Conservation (phyloP, 2,329 filamentous ascomycete species). For the Aspergillus proliferans region DNA sequence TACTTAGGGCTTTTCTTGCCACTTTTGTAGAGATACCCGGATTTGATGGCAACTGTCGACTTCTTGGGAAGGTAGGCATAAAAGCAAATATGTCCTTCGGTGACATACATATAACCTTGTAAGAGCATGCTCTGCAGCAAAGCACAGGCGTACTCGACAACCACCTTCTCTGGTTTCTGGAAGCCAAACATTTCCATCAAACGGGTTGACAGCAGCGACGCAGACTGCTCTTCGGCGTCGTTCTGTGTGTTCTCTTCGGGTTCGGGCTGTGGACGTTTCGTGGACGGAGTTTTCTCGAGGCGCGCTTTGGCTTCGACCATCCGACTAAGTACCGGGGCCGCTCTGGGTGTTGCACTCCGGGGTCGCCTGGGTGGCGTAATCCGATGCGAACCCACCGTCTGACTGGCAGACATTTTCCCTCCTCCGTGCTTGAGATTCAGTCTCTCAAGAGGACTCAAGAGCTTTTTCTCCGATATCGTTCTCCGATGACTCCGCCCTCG, state of each 20-base stretch:
- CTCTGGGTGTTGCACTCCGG: conserved; percentile 40
- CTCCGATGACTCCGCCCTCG: conserved; percentile 49
- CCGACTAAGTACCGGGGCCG: conserved; percentile 67
- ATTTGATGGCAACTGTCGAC: conserved; percentile 71
- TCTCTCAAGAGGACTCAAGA: conserved; percentile 55
- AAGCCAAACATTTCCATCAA: conserved; percentile 84
- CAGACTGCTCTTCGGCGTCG: conserved; percentile 39
- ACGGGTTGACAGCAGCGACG: conserved; percentile 60
- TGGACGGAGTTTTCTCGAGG: conserved; percentile 34
- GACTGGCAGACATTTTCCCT: conserved; percentile 17
- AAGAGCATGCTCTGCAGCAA: conserved; percentile 83
- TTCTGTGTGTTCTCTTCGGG: conserved; percentile 41
- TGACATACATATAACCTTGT: conserved; percentile 95
- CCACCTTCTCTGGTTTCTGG: conserved; percentile 72
- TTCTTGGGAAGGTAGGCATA: conserved; percentile 97
- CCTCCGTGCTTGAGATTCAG: conserved; percentile 34
- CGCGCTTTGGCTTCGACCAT: conserved; percentile 68
- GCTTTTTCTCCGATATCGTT: conserved; percentile 58
- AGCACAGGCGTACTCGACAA: conserved; percentile 91
- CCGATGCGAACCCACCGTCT: conserved; percentile 12
- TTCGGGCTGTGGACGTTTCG: conserved; percentile 15
- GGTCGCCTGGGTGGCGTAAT: conserved; percentile 18
- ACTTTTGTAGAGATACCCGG: conserved; percentile 80
- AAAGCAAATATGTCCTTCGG: conserved; percentile 86
- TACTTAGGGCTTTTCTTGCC: conserved; percentile 84